Base-by-base conservation (phyloP, 805 yeast genomes). In the Candida germanica region DNA sequence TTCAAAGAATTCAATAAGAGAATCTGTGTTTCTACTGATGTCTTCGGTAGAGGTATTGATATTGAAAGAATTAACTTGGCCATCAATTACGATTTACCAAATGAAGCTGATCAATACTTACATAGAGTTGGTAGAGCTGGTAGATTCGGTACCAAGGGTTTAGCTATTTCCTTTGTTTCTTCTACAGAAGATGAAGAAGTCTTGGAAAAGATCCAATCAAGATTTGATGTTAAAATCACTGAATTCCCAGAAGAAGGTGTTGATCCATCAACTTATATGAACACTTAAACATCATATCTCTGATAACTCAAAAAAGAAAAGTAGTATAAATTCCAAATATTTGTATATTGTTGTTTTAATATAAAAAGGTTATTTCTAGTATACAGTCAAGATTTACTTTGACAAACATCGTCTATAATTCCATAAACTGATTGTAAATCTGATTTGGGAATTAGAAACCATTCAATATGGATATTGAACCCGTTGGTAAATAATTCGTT, bases 111-210 rank as follows among this genome's bases (percentile, higher is more conserved):
- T 67, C 97, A 93, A 69, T 91, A 93, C 69, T 79, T 91, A 62
- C 98, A 91, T 75, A 87, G 98, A 74, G 98, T 91, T 46, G 98
- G 98, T 60, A 88, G 98, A 80, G 98, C 98, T 51, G 98, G 98
- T 71, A 89, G 98, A 78, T 91, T 91, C 56, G 98, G 98, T 74
- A 91, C 98, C 61, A 91, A 91, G 73, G 98, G 98, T 72, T 80
- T 93, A 54, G 95, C 97, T 36, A 77, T 93, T 40, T 87, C 96
- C 27, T 86, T 91, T 48, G 93, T 93, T 37, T 74, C 93, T 28
- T 74, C 81, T 40, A 84, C 80, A 54, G 91, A 81, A 47, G 98
- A 93, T 59, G 88, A 87, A 66, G 87, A 83, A 68, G 85, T 89
- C 28, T 75, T 93, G 64, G 84, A 77, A 56, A 83, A 87, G 69